Conservation (phyloP, 2,329 filamentous ascomycete species). For the Ustilaginoidea virens region DNA sequence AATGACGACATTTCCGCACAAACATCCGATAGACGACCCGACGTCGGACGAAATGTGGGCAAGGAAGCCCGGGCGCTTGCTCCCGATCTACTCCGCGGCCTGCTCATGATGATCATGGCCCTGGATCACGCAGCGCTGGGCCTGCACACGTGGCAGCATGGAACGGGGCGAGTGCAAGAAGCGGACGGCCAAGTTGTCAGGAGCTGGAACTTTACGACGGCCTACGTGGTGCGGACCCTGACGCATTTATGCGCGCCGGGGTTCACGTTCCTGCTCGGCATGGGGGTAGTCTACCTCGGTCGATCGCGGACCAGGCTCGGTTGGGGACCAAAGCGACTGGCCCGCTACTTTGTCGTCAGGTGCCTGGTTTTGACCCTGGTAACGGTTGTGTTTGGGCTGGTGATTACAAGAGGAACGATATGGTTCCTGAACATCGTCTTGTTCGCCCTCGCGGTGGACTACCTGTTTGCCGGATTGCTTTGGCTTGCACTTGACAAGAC, state of each 20-base stretch:
- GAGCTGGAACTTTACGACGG: slow-evolving; percentile 21
- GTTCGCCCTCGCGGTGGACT: slow-evolving; percentile 28
- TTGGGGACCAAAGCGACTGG: slow-evolving; percentile 20
- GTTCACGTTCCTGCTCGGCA: slow-evolving; percentile 29
- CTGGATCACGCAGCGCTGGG: slow-evolving; percentile 25
- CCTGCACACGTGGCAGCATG: slow-evolving; percentile 25
- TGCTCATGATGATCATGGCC: slow-evolving; percentile 29
- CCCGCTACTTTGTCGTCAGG: slow-evolving; percentile 22
- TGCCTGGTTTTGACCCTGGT: slow-evolving; percentile 20
- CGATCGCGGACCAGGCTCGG: slow-evolving; percentile 23
- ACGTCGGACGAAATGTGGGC: too few species aligned
- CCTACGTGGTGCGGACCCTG: slow-evolving; percentile 23
- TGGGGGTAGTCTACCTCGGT: slow-evolving; percentile 29
- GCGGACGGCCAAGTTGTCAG: slow-evolving; percentile 18
- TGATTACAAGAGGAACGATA: slow-evolving; percentile 15
- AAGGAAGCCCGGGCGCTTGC: slow-evolving; percentile 18
- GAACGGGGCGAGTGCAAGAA: slow-evolving; percentile 21
- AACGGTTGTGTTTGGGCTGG: slow-evolving; percentile 15
- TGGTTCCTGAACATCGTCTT: slow-evolving; percentile 29
- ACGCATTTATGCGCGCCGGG: slow-evolving; percentile 30
- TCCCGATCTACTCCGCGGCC: slow-evolving; percentile 27
- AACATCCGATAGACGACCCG: too few species aligned
- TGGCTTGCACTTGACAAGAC: slow-evolving; percentile 22
- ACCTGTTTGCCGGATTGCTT: slow-evolving; percentile 25
- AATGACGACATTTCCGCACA: too few species aligned